A percentile compares a stretch with the other conserved stretches of the same genome.
These are phyloP conservation scores for Aspergillus caelatus DNA, from an alignment of 2,329 filamentous ascomycete genomes.

Conservation along the genomic window DNA sequence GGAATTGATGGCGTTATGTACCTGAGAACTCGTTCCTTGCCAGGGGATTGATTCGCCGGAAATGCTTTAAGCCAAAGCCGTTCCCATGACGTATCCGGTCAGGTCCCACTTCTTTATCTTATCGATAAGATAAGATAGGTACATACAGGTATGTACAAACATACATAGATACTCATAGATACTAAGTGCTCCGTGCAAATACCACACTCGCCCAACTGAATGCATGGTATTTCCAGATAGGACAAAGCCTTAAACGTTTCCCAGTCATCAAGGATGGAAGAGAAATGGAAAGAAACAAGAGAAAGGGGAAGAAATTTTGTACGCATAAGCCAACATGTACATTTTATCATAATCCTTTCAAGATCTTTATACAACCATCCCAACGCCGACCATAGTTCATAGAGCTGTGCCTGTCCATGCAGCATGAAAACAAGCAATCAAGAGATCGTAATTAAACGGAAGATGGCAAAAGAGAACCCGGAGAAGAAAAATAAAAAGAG, in stretches of 20 bases:
- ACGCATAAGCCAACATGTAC: background rate
- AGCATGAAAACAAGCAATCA: background rate
- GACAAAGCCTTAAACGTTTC: background rate
- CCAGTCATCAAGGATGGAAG: background rate
- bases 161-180: background rate
- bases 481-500: background rate
- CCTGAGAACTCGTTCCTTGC: slow-evolving; percentile 1
- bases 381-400: slow-evolving; percentile 4
- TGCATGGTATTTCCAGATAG: background rate
- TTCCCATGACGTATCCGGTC: background rate
- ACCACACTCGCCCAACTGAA: background rate
- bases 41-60: background rate
- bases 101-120: slow-evolving; percentile 14
- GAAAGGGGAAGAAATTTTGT: background rate
- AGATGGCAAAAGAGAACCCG: background rate
- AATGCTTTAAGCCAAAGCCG: background rate
- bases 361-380: slow-evolving; percentile 8
- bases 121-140: slow-evolving; percentile 18
- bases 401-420: background rate
- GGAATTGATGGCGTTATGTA: background rate
- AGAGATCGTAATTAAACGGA: background rate
- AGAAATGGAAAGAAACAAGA: too few species aligned
- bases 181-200: background rate
- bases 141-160: background rate
- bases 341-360: background rate